Evolutionary conservation across 768 basidiomycete genomes (phyloP).

Genomic region (Termitomyces sp.): DNA sequence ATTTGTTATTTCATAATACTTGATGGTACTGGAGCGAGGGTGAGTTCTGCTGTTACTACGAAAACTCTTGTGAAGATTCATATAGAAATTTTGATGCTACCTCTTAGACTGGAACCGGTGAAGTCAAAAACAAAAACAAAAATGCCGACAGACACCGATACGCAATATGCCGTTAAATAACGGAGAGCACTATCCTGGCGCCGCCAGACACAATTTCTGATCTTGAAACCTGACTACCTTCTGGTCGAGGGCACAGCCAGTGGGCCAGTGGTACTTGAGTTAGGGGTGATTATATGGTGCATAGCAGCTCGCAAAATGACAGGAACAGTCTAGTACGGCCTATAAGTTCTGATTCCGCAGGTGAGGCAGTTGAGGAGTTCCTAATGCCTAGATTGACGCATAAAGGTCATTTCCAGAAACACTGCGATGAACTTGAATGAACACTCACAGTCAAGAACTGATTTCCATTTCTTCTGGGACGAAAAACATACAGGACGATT

Average conservation of each 20-base stretch:
- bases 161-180: neutral
- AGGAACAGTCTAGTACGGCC: conserved; percentile 20
- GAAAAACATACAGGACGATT: conserved; percentile 22
- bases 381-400: conserved; percentile 18
- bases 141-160: neutral
- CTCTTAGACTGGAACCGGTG: neutral
- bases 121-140: too few relatives aligned
- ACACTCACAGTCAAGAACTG: conserved; percentile 19
- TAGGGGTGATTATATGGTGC: conserved; percentile 15
- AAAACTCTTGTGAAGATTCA: neutral
- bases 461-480: conserved; percentile 15
- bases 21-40: neutral
- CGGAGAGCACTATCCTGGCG: too few relatives aligned
- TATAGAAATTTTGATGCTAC: neutral
- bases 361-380: conserved; percentile 17
- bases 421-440: too few relatives aligned
- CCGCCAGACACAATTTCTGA: conserved; percentile 24
- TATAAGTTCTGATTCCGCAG: conserved; percentile 23
- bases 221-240: conserved; percentile 19
- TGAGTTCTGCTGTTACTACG: too few relatives aligned
- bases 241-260: too few relatives aligned
- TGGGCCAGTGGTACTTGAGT: too few relatives aligned
- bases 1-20: conserved; percentile 16
- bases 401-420: neutral
- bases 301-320: conserved; percentile 18